Conservation (phyloP, 2,329 filamentous ascomycete genomes). For the Arthrobotrys musiformis region DNA sequence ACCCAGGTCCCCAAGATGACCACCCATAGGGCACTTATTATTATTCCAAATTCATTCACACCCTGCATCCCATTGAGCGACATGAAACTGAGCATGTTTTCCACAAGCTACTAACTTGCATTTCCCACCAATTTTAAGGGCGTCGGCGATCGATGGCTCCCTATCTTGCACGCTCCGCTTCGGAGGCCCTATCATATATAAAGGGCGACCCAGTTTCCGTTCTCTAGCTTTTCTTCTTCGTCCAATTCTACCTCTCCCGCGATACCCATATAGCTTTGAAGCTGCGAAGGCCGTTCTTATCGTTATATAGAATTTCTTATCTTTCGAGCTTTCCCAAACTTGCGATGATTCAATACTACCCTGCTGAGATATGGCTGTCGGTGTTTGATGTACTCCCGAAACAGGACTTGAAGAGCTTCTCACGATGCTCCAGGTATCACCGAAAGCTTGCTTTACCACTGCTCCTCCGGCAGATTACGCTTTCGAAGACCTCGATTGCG, state of each 20-base stretch:
- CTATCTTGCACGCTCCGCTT: background rate
- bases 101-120: background rate
- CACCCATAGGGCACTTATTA: conserved; percentile 5
- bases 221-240: background rate
- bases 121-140: background rate
- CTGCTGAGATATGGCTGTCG: conserved; percentile 7
- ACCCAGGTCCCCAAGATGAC: background rate
- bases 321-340: background rate
- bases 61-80: background rate
- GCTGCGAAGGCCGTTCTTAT: background rate
- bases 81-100: conserved; percentile 12
- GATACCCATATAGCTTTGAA: background rate
- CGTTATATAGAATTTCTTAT: background rate
- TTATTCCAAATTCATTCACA: conserved; percentile 11
- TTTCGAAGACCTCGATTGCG: conserved; percentile 8
- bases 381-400: conserved; percentile 11
- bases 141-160: background rate
- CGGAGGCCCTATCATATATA: background rate
- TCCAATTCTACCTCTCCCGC: background rate
- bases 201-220: background rate
- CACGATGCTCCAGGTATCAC: conserved; percentile 8
- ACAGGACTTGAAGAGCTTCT: conserved; percentile 1
- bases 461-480: conserved; percentile 15
- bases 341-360: conserved; percentile 1
- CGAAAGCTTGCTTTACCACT: conserved; percentile 9